Base-by-base conservation (phyloP, 2,329 filamentous ascomycete species). In the Trichophyton schoenleinii region DNA sequence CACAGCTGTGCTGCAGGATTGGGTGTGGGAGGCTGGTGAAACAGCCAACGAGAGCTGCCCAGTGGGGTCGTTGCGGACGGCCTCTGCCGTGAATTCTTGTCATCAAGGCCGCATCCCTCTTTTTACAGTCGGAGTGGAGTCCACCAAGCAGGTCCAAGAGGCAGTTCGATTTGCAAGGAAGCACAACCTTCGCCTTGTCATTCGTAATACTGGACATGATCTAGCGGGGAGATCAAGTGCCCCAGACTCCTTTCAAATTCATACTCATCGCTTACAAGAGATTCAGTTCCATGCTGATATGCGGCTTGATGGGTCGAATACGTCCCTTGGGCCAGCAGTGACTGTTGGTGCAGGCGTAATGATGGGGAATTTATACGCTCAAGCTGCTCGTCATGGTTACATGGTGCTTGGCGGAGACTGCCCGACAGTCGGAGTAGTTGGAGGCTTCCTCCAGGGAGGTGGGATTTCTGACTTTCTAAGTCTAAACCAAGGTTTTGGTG, bases 161-260 rank as follows among this genome's bases (percentile, higher is more conserved):
- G 71, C 70, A 11, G 74, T 67, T 62, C n/a, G 66, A 69, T 62
- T 66, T 69, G 18, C 53, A 60, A n/a, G 63, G 62, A 11, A 65
- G 63, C 5, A 66, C 72, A 59, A 68, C 52, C 68, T 79, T 42
- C 72, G 77, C 5, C 67, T 79, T 1, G 70, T 75, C 28, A 76
- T 84, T 63, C 77, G 79, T 62, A 83, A 83, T 65, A 83, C 81
- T 0, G 81, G 81, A 1, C 81, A 84, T 66, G 81, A 83, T 61
- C 28, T 38, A 58, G 55, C 38, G 34, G 85, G 84, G 48, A 81
- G 81, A 52, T 83, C 80, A 0, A 84, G 83, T 0, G 85, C 84
- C n/a, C 79, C 78, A 31, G 84, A 84, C 1, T 75, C 66, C 1
- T 63, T 73, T 31, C 66, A 59, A 1, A 62, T 73, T 36, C 73